phyloP scores from a whole-genome alignment of 2,329 filamentous ascomycete genomes.

The Dryadomyces quercus-mongolicae region DNA sequence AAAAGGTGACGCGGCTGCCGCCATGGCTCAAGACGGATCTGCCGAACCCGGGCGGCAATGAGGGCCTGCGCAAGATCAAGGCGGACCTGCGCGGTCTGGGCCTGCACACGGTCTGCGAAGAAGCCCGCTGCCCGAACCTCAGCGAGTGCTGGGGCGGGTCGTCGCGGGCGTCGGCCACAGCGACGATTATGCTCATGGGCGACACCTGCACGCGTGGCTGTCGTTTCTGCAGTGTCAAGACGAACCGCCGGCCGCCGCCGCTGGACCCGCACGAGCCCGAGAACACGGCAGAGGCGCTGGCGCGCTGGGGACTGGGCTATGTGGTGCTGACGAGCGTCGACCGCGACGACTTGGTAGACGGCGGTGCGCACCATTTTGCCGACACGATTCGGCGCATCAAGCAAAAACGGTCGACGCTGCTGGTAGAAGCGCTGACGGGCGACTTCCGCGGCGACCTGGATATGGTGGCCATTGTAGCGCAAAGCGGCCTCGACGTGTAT shows the following conservation, averaged over 20 bases:
- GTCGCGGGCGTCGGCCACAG: slow-evolving; percentile 80
- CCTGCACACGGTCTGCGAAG: slow-evolving; percentile 93
- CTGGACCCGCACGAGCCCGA: slow-evolving; percentile 94
- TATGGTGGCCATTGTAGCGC: slow-evolving; percentile 74
- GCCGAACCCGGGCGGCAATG: slow-evolving; percentile 51
- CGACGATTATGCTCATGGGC: slow-evolving; percentile 99
- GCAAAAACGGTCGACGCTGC: slow-evolving; percentile 60
- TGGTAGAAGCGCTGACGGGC: slow-evolving; percentile 77
- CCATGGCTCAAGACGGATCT: slow-evolving; percentile 96
- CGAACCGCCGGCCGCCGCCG: slow-evolving; percentile 58
- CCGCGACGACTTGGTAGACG: slow-evolving; percentile 81
- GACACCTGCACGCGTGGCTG: slow-evolving; percentile 96
- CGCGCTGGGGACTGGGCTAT: slow-evolving; percentile 88
- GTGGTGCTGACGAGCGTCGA: slow-evolving; percentile 92
- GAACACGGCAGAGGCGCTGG: slow-evolving; percentile 86
- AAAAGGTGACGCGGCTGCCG: slow-evolving; percentile 63
- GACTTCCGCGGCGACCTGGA: slow-evolving; percentile 79
- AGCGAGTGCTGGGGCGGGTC: slow-evolving; percentile 94
- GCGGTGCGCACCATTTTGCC: slow-evolving; percentile 79
- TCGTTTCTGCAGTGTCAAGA: slow-evolving; percentile 96
- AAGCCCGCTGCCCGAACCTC: slow-evolving; percentile 94
- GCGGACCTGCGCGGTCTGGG: slow-evolving; percentile 79
- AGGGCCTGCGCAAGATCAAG: slow-evolving; percentile 91
- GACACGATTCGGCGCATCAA: slow-evolving; percentile 94
- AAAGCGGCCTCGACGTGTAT: slow-evolving; percentile 86